Conservation (phyloP, 1,284 basidiomycete species). For the Amylostereum areolatum region DNA sequence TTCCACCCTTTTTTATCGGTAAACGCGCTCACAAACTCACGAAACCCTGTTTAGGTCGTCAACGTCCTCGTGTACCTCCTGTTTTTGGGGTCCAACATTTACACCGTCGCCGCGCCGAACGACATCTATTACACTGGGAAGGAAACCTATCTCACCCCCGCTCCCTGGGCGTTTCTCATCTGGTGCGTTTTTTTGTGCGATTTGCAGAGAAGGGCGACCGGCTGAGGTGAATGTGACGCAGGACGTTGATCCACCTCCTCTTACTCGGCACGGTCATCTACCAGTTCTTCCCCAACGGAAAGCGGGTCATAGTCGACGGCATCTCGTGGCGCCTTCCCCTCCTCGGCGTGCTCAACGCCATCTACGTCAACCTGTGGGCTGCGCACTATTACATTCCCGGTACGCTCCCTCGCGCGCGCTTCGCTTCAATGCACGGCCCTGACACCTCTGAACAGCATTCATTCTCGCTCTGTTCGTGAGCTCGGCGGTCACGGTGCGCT, state of each 20-base stretch:
- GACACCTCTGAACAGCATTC: slow-evolving; percentile 49
- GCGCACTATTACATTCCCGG: slow-evolving; percentile 67
- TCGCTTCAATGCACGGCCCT: not conserved
- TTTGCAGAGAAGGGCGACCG: slow-evolving; percentile 16
- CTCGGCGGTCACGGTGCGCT: slow-evolving; percentile 64
- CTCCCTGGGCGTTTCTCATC: slow-evolving; percentile 81
- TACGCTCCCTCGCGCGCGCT: slow-evolving; percentile 21
- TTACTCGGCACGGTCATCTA: slow-evolving; percentile 86
- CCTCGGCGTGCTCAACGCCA: slow-evolving; percentile 76
- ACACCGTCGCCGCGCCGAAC: slow-evolving; percentile 70
- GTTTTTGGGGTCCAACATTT: slow-evolving; percentile 87
- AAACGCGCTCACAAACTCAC: not conserved
- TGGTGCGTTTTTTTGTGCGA: slow-evolving; percentile 41
- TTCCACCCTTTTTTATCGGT: slow-evolving; percentile 1
- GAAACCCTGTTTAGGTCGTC: slow-evolving; percentile 41
- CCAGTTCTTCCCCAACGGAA: slow-evolving; percentile 83
- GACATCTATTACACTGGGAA: slow-evolving; percentile 66
- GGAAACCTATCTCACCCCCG: slow-evolving; percentile 87
- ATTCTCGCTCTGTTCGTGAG: slow-evolving; percentile 82
- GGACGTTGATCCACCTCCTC: slow-evolving; percentile 81
- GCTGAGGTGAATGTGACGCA: slow-evolving; percentile 19
- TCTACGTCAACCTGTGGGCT: slow-evolving; percentile 83
- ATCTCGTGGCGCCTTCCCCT: slow-evolving; percentile 88
- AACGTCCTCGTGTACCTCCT: slow-evolving; percentile 77
- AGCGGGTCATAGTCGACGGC: slow-evolving; percentile 77